These are phyloP conservation scores for Hemileia vastatrix DNA, from an alignment of 1,284 basidiomycete genomes.

Conservation along the genomic window DNA sequence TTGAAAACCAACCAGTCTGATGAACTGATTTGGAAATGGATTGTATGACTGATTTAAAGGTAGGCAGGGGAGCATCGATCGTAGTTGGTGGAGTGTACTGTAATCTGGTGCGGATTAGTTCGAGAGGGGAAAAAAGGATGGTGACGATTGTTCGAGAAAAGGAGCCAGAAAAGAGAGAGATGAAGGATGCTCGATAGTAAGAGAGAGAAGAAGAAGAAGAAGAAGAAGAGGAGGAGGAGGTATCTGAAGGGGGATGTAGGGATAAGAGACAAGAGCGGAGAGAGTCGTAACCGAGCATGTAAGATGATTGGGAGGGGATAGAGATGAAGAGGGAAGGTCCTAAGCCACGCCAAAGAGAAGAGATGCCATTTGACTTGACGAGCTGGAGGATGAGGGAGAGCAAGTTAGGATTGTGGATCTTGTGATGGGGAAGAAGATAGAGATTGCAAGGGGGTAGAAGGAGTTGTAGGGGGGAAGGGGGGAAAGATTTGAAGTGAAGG, in stretches of 20 bases:
- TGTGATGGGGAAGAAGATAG: slow-evolving; percentile 12
- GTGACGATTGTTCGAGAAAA: slow-evolving; percentile 71
- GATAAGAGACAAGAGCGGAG: slow-evolving; percentile 51
- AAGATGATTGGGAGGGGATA: slow-evolving; percentile 82
- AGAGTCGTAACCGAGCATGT: slow-evolving; percentile 94
- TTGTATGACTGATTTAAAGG: slow-evolving; percentile 29
- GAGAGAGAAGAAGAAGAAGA: slow-evolving; percentile 20
- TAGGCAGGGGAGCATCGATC: slow-evolving; percentile 19
- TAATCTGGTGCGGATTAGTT: slow-evolving; percentile 84
- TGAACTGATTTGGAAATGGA: slow-evolving; percentile 33
- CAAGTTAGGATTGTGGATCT: slow-evolving; percentile 10
- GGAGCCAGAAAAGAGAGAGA: slow-evolving; percentile 73
- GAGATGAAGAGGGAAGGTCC: slow-evolving; percentile 61
- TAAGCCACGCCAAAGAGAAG: slow-evolving; percentile 36
- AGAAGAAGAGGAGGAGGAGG: background rate
- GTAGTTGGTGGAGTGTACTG: slow-evolving; percentile 53
- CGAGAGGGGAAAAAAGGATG: slow-evolving; percentile 73
- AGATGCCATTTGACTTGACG: slow-evolving; percentile 29
- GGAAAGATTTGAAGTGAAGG: background rate
- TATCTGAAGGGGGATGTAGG: slow-evolving; percentile 17
- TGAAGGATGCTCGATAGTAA: slow-evolving; percentile 53
- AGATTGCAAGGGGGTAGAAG: background rate
- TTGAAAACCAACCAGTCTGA: slow-evolving; percentile 61
- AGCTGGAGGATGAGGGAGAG: slow-evolving; percentile 28
- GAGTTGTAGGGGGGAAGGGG: background rate